phyloP scores from a whole-genome alignment of 129 eudicot genomes.

The Calendula officinalis region DNA sequence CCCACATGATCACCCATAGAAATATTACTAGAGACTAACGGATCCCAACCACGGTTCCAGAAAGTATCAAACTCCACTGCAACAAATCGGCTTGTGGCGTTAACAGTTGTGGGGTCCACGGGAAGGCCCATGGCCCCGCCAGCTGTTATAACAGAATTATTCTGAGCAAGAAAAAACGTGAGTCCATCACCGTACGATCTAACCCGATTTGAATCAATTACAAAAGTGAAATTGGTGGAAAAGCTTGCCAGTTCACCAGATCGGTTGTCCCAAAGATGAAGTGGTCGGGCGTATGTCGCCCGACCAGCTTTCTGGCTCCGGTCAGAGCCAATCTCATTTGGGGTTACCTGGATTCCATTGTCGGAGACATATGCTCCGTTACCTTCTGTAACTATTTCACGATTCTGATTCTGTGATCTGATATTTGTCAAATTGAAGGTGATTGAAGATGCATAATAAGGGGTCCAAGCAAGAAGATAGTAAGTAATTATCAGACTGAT shows the following conservation, averaged over 20 bases:
- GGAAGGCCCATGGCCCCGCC: conserved; percentile 37
- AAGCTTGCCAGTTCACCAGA: conserved; percentile 24
- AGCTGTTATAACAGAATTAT: conserved; percentile 1
- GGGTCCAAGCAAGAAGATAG: conserved; percentile 14
- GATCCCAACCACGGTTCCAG: conserved; percentile 22
- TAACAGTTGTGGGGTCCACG: background rate
- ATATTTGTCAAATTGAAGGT: conserved; percentile 23
- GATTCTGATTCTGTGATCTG: background rate
- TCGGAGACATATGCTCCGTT: conserved; percentile 15
- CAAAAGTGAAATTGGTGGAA: conserved; percentile 16
- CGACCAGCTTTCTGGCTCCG: background rate
- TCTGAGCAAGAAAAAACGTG: conserved; percentile 24
- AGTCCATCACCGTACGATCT: conserved; percentile 14
- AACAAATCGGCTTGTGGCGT: conserved; percentile 23
- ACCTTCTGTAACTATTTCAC: background rate
- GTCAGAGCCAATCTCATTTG: background rate
- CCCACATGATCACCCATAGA: conserved; percentile 34
- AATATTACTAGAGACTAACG: background rate
- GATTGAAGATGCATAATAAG: conserved; percentile 16
- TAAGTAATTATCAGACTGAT: background rate
- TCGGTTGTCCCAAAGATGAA: conserved; percentile 28
- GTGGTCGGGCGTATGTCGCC: conserved; percentile 13
- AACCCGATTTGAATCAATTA: background rate
- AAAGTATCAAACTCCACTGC: conserved; percentile 49
- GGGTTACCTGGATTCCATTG: conserved; percentile 30